Conservation (phyloP, 768 basidiomycete species). For the Trametes cubensis region DNA sequence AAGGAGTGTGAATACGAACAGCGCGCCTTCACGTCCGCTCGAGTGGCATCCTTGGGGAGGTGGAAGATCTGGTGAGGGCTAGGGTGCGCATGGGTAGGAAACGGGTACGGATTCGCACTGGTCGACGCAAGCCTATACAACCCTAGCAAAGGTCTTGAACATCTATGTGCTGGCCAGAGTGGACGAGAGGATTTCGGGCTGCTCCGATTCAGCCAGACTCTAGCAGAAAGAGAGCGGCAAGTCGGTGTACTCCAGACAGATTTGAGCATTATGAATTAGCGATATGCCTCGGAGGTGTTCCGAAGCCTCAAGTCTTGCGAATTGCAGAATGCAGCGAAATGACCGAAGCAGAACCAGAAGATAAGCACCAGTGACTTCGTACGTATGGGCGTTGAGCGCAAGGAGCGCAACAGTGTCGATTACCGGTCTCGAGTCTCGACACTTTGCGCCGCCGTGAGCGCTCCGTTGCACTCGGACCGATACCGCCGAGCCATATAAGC, state of each 20-base stretch:
- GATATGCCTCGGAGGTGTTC: neutral
- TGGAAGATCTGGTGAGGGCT: conserved; percentile 46
- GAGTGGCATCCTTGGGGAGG: conserved; percentile 37
- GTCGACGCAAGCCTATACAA: conserved; percentile 16
- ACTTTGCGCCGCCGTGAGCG: no score
- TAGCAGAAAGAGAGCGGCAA: neutral
- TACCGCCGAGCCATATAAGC: no score
- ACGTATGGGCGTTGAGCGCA: no score
- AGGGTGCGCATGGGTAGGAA: conserved; percentile 37
- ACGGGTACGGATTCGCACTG: conserved; percentile 38
- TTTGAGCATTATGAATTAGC: neutral
- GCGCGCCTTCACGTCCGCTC: conserved; percentile 41
- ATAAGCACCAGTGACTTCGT: no score
- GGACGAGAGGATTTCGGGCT: neutral
- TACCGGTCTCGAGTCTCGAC: no score
- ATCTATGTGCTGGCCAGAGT: neutral
- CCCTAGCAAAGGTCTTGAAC: neutral
- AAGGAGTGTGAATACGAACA: conserved; percentile 35
- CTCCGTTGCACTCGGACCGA: no score
- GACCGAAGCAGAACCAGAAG: no score
- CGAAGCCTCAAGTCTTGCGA: neutral
- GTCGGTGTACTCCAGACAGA: neutral
- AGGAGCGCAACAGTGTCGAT: no score
- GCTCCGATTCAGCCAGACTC: neutral
- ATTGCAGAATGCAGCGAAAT: neutral